A percentile compares a stretch with the other conserved stretches of the same genome.
Conservation (phyloP, 73 alveolate species). For the Chromera velia region DNA sequence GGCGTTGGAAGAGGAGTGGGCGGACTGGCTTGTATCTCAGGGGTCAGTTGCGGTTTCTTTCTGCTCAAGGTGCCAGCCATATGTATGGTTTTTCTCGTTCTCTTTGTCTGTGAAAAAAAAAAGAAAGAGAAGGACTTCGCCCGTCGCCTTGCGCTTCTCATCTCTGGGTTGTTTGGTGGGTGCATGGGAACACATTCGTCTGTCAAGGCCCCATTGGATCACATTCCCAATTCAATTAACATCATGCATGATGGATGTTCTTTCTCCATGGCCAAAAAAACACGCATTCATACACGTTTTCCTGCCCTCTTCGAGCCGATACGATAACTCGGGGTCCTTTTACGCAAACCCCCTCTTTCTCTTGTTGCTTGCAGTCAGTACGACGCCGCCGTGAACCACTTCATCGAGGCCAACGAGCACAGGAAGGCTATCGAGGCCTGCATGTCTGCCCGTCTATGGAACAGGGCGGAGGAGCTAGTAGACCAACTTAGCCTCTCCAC, state of each 20-base stretch:
- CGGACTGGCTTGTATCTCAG: slow-evolving; percentile 88
- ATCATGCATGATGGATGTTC: not conserved
- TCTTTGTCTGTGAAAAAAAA: no score
- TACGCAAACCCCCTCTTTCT: not conserved
- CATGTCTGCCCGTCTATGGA: slow-evolving; percentile 54
- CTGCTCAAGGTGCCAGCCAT: no score
- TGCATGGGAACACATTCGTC: no score
- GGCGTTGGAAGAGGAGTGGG: slow-evolving; percentile 99
- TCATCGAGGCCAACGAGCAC: slow-evolving; percentile 91
- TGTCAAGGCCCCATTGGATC: no score
- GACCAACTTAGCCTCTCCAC: not conserved
- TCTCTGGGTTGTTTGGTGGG: no score
- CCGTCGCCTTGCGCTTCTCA: no score
- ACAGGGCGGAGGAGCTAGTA: slow-evolving; percentile 11
- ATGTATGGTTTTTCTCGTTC: no score
- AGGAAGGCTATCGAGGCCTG: slow-evolving; percentile 99
- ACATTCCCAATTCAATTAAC: no score
- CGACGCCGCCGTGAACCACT: slow-evolving; percentile 71
- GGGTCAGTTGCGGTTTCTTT: slow-evolving; percentile 78
- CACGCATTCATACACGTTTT: not conserved
- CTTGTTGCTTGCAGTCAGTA: slow-evolving; percentile 44
- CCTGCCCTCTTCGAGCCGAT: not conserved
- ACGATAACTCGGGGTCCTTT: not conserved
- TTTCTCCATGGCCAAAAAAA: not conserved
- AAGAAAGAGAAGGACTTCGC: no score